Evolutionary conservation across 179 eudicot species (phyloP), one percentile per base, ranked within the genome.

Genomic region (Beta lomatogona): DNA sequence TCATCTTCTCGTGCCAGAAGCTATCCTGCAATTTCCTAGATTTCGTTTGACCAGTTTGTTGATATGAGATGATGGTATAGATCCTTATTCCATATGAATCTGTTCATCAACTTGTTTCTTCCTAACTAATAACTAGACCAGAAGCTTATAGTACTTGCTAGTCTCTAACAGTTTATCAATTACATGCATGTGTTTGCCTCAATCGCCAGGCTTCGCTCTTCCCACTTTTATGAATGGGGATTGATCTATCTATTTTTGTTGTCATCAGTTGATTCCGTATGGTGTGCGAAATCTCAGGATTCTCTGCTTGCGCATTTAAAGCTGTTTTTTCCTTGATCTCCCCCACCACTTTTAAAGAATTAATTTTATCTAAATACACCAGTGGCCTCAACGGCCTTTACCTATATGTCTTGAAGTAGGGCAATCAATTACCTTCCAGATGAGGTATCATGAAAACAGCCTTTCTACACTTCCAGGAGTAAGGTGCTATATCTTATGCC

Each of bases 211-310:
- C 41, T 5, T 13, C 70, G 14, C 45, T 12, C 70, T 31, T 28
- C 41, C 15, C 15, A 3, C 3, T 65, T 11, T 22, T 65, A 5
- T 2, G 19, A 44, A 31, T 65, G 41, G 70, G 69, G 44, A 25
- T 65, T 65, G 70, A 28, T 46, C 41, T 18, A 25, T 73, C 65
- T 74, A 31, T 11, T 74, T 74, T 18, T 58, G 53, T 75, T 75
- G 9, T 53, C 46, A 19, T 59, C 28, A 18, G 54, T 75, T 19
- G 8, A 44, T 59, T 10, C 14, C 15, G 44, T 59, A 9, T 46
- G 46, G 22, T n/a, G 19, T 48, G 48, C 19, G 15, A 54, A 7
- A 36, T 22, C 22, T 28, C 19, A 18, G n/a, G n/a, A 36, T 66
- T 64, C 64, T 28, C 25, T 75, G 22, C 19, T 66, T 48, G 52